Conservation (phyloP, 2,329 filamentous ascomycete species). For the Fusarium keratoplasticum region DNA sequence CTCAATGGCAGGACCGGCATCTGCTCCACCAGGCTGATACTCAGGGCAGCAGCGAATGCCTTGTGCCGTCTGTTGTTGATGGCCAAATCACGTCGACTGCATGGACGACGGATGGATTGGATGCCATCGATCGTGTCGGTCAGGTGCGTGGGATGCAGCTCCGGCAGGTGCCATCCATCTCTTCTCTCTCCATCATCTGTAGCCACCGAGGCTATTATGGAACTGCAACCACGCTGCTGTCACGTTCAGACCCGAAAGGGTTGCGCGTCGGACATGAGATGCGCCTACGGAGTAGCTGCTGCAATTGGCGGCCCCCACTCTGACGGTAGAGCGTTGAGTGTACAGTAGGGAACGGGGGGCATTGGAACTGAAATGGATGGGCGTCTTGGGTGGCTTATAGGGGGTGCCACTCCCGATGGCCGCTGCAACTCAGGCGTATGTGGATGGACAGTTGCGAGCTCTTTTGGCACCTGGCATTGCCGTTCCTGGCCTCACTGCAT, state of each 20-base stretch:
- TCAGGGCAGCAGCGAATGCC: constrained; percentile 2
- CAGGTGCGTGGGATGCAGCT: constrained; percentile 5
- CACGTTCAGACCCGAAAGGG: constrained; percentile 31
- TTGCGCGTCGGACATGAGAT: constrained; percentile 28
- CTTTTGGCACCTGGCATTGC: constrained; percentile 1
- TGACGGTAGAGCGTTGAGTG: constrained; percentile 1
- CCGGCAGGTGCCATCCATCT: neutral
- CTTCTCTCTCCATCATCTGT: constrained; percentile 7
- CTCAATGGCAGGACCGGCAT: constrained; percentile 21
- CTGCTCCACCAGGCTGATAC: constrained; percentile 32
- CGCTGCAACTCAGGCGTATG: neutral
- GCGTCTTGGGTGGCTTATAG: constrained; percentile 18
- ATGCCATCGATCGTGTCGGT: constrained; percentile 6
- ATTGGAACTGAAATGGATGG: constrained; percentile 7
- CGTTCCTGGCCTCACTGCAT: constrained; percentile 1
- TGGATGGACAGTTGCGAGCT: neutral
- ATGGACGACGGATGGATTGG: neutral
- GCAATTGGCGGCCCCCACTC: constrained; percentile 12
- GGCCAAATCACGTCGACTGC: neutral
- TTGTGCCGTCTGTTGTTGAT: neutral
- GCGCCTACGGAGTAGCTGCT: neutral
- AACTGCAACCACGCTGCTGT: constrained; percentile 22
- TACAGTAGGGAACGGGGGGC: neutral
- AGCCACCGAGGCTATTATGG: constrained; percentile 17
- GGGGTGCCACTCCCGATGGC: constrained; percentile 16